Evolutionary conservation across 768 basidiomycete species (phyloP).

Genomic region (Naganishia antarctica): DNA sequence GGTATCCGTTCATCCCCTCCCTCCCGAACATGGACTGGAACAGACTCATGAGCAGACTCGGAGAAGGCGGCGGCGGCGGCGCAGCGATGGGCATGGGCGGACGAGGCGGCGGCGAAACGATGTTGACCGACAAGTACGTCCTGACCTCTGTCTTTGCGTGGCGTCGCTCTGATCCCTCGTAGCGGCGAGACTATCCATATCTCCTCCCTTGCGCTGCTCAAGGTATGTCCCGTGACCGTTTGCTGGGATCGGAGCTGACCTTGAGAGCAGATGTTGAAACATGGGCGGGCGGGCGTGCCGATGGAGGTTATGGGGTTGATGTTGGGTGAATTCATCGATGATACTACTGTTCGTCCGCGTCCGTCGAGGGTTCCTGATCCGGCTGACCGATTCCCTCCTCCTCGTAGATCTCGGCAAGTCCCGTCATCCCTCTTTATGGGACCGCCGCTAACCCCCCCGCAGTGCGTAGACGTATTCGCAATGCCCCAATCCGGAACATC

Average conservation of each 20-base stretch:
- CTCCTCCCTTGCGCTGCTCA: conserved; percentile 90
- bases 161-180: conserved; percentile 1
- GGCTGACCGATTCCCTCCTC: not conserved
- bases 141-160: not conserved
- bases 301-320: conserved; percentile 97
- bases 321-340: conserved; percentile 97
- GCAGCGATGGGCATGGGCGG: conserved; percentile 30
- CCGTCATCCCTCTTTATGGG: not conserved
- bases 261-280: conserved; percentile 85
- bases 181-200: conserved; percentile 71
- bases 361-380: not conserved
- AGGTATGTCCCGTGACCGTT: no score
- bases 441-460: conserved; percentile 46
- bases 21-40: conserved; percentile 13
- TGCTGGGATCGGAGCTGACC: no score
- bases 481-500: conserved; percentile 99
- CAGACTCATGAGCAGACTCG: conserved; percentile 24
- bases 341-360: conserved; percentile 56
- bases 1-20: not conserved
- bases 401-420: not conserved
- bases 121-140: conserved; percentile 25
- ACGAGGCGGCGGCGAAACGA: conserved; percentile 27
- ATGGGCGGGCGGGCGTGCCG: conserved; percentile 91
- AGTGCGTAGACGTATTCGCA: conserved; percentile 92
- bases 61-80: conserved; percentile 31